These are phyloP conservation scores for Diaporthe aspalathi DNA, from an alignment of 2,329 filamentous ascomycete species.

Conservation along the genomic window DNA sequence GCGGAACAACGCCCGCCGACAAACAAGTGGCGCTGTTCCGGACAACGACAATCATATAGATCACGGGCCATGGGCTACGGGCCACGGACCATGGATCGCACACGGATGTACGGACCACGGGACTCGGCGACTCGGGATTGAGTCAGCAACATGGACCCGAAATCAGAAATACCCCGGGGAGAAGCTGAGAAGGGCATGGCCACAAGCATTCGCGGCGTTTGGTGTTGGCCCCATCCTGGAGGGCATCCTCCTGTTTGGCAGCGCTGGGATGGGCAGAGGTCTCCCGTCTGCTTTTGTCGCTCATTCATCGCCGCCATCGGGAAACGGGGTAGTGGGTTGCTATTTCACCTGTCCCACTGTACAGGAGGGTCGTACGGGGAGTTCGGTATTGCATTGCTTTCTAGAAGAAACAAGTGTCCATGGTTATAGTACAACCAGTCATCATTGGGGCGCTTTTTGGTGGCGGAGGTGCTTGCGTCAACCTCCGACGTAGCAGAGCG, in stretches of 20 bases:
- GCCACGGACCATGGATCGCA: not conserved
- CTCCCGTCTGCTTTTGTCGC: constrained; percentile 14
- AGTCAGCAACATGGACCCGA: constrained; percentile 9
- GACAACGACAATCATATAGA: too few relatives aligned
- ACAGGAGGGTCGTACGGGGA: not conserved
- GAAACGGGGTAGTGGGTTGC: constrained; percentile 2
- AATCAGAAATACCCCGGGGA: constrained; percentile 13
- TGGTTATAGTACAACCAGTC: not conserved
- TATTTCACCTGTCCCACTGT: not conserved
- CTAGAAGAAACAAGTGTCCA: constrained; percentile 6
- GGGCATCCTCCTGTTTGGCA: constrained; percentile 2
- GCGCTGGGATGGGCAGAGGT: constrained; percentile 4
- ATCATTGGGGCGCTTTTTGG: not conserved
- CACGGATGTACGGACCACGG: not conserved
- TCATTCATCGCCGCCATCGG: constrained; percentile 1
- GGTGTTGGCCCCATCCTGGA: constrained; percentile 23
- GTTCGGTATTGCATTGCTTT: constrained; percentile 15
- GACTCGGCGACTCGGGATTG: constrained; percentile 8
- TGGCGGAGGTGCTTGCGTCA: not conserved
- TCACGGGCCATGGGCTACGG: not conserved
- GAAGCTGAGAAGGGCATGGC: constrained; percentile 5
- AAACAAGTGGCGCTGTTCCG: not conserved
- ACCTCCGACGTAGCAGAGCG: not conserved
- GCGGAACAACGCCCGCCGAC: not conserved
- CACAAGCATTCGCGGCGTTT: constrained; percentile 31